Percentiles rank a stretch among this genome's conserved stretches.
phyloP scores from a whole-genome alignment of 345 rosid species.

The Angophora floribunda region DNA sequence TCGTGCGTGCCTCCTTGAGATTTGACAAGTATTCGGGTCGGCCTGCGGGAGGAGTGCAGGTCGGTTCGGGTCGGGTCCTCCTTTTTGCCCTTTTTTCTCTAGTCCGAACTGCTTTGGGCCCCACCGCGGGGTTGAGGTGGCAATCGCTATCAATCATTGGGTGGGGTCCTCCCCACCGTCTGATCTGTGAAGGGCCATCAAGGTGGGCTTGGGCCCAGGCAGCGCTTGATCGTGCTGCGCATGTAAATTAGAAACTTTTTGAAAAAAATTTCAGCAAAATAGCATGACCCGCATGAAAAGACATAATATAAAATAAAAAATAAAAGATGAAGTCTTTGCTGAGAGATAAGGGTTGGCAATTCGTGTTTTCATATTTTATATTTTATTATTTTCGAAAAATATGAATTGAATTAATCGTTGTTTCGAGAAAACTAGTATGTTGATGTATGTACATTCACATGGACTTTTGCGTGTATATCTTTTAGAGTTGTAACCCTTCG shows the following conservation, averaged over 20 bases:
- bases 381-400: background rate
- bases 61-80: background rate
- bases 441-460: background rate
- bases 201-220: background rate
- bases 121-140: background rate
- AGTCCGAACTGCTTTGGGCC: background rate
- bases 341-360: background rate
- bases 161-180: background rate
- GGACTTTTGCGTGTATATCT: background rate
- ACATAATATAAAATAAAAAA: background rate
- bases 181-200: background rate
- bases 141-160: background rate
- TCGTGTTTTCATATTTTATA: background rate
- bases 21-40: background rate
- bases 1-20: background rate
- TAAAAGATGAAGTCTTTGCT: background rate
- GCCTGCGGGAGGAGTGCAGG: background rate
- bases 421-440: background rate
- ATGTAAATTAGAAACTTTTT: no score
- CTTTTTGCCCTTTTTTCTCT: background rate
- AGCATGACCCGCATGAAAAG: background rate
- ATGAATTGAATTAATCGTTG: background rate
- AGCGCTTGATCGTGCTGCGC: background rate
- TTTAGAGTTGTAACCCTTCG: background rate
- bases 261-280: background rate